Base-by-base conservation (phyloP, 257 asterid genomes). In the Nemophila menziesii region DNA sequence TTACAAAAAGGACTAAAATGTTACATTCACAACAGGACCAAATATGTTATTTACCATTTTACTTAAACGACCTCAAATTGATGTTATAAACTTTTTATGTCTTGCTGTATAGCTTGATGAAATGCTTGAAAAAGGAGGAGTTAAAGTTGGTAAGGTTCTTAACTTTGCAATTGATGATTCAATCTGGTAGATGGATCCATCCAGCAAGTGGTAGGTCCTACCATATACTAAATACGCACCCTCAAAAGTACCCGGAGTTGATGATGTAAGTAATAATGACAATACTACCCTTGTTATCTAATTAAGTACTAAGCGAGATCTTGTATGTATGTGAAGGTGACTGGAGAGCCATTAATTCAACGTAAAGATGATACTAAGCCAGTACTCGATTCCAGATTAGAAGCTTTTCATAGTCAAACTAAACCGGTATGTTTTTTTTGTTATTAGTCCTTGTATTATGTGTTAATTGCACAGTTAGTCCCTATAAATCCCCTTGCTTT, bases 101-200 rank as follows among this genome's bases (percentile, higher is more conserved):
- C 19, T 40, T 12, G 0, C 12, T 48, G 19, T 58, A 15, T 75
- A 87, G 97, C 95, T 87, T 41, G 97, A 87, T 73, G 97, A 78
- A 65, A 87, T 87, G 93, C 95, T 87, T 55, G 83, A 60, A 14
- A 73, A 69, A 26, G 80, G 66, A 54, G 93, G 97, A 34, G 74
- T 39, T 51, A 87, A 83, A 70, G 74, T 87, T 33, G 95, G 83
- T 64, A 83, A 87, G 63, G 97, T 87, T 62, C 79, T 87, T 4
- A 87, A 83, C 75, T 83, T 87, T 75, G 95, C 95, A 20, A 77
- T 87, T 56, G 92, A 83, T 64, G 95, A 83, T 71, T 79, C 97
- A 39, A 66, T 87, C 64, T 46, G 93, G 93, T 21, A 92, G 97
- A 13, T 87, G 97, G 97, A 87, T 87, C 45, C 97, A 87, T 57